Conservation (phyloP, 495 filamentous ascomycete genomes). For the Aspergillus biplanus region DNA sequence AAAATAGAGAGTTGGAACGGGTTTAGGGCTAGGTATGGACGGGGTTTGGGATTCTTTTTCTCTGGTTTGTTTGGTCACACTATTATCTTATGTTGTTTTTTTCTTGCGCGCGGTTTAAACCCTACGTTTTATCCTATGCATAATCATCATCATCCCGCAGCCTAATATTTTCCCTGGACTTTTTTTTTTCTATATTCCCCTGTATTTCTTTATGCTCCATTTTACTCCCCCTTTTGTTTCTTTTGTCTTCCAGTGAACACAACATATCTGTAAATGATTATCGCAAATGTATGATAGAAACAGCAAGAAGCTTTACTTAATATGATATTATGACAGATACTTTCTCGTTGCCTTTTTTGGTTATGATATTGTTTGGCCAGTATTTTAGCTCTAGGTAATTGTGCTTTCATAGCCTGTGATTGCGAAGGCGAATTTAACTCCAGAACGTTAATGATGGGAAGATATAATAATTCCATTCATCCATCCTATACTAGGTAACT, state of each 20-base stretch:
- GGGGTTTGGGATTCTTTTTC: constrained; percentile 16
- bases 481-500: too few species aligned
- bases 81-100: not conserved
- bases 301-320: constrained; percentile 8
- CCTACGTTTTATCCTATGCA: not conserved
- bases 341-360: not conserved
- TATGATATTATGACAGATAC: constrained; percentile 9
- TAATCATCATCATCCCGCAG: not conserved
- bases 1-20: constrained; percentile 16
- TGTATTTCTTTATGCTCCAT: constrained; percentile 6
- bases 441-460: too few species aligned
- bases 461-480: too few species aligned
- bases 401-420: not conserved
- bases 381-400: too few species aligned
- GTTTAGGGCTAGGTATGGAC: constrained; percentile 18
- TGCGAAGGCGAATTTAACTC: too few species aligned
- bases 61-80: not conserved
- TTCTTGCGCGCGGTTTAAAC: not conserved
- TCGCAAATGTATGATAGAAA: constrained; percentile 20
- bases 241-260: constrained; percentile 6
- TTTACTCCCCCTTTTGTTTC: constrained; percentile 10
- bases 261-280: constrained; percentile 16
- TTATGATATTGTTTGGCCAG: not conserved
- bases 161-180: not conserved
- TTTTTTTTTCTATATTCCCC: constrained; percentile 5